Conservation (phyloP, 495 filamentous ascomycete genomes). For the Ramalina intermedia region DNA sequence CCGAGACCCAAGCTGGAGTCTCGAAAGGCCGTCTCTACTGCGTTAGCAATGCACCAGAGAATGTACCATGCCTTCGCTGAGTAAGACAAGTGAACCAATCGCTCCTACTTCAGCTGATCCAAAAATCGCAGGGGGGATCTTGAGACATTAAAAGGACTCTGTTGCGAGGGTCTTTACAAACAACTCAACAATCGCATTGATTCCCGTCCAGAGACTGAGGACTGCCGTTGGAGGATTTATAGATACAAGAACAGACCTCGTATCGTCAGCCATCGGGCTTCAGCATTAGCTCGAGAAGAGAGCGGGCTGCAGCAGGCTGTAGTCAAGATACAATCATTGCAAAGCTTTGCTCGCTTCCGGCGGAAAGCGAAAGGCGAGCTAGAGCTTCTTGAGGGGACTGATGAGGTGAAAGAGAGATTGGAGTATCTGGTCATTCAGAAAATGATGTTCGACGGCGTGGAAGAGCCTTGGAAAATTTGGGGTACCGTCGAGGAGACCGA, state of each 20-base stretch:
- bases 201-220: conserved; percentile 32
- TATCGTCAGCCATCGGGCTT: conserved; percentile 44
- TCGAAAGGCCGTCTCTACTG: conserved; percentile 30
- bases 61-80: conserved; percentile 61
- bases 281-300: conserved; percentile 32
- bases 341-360: conserved; percentile 36
- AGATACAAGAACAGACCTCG: conserved; percentile 29
- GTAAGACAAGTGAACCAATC: neutral
- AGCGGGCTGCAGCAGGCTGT: conserved; percentile 53
- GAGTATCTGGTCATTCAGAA: conserved; percentile 75
- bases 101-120: neutral
- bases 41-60: conserved; percentile 43
- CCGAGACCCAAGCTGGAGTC: conserved; percentile 31
- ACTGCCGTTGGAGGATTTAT: conserved; percentile 51
- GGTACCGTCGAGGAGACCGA: conserved; percentile 27
- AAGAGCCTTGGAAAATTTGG: conserved; percentile 61
- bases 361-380: conserved; percentile 11
- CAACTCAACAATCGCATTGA: conserved; percentile 42
- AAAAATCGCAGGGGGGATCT: conserved; percentile 38
- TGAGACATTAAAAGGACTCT: conserved; percentile 39
- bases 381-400: conserved; percentile 27
- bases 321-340: conserved; percentile 53
- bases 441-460: conserved; percentile 37
- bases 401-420: conserved; percentile 44
- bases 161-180: conserved; percentile 42